A percentile compares a stretch with the other conserved stretches of the same genome.
These are phyloP conservation scores for Cadophora gregata DNA, from an alignment of 2,329 filamentous ascomycete species.

Conservation along the genomic window DNA sequence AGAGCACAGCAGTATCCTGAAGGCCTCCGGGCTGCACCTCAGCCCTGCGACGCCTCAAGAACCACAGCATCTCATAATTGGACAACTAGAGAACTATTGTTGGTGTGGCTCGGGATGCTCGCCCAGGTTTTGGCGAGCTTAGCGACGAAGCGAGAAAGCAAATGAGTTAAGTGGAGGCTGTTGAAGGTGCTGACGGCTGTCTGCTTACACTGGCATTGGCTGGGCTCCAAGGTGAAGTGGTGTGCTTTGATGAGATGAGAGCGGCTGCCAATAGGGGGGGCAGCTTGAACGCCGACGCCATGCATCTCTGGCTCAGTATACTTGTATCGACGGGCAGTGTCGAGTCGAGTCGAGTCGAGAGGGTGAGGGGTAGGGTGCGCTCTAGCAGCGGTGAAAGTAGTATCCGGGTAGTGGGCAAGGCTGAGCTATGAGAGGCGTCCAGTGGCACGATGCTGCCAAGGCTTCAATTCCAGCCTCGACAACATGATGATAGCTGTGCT, in stretches of 20 bases:
- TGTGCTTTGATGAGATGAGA: background rate
- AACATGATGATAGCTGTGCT: background rate
- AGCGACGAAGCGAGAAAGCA: background rate
- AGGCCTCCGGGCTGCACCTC: background rate
- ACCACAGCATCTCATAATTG: background rate
- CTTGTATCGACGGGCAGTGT: background rate
- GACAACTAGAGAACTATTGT: slow-evolving; percentile 10
- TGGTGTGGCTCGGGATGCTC: slow-evolving; percentile 7
- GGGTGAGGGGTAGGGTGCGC: background rate
- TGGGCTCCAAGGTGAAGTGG: background rate
- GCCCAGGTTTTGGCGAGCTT: background rate
- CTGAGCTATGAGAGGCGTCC: slow-evolving; percentile 14
- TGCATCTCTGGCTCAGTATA: background rate
- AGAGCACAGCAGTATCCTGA: background rate
- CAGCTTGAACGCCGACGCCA: background rate
- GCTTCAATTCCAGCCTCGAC: slow-evolving; percentile 2
- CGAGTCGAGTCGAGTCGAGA: too few relatives aligned
- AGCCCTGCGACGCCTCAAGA: slow-evolving; percentile 10
- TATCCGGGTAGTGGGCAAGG: background rate
- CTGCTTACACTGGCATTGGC: slow-evolving; percentile 7
- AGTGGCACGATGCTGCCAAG: background rate
- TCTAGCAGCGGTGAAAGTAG: background rate
- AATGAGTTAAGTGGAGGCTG: background rate
- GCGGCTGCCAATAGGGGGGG: background rate
- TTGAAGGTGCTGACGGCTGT: background rate